phyloP scores from a whole-genome alignment of 2,329 filamentous ascomycete genomes.

The Sarocladium strictum region DNA sequence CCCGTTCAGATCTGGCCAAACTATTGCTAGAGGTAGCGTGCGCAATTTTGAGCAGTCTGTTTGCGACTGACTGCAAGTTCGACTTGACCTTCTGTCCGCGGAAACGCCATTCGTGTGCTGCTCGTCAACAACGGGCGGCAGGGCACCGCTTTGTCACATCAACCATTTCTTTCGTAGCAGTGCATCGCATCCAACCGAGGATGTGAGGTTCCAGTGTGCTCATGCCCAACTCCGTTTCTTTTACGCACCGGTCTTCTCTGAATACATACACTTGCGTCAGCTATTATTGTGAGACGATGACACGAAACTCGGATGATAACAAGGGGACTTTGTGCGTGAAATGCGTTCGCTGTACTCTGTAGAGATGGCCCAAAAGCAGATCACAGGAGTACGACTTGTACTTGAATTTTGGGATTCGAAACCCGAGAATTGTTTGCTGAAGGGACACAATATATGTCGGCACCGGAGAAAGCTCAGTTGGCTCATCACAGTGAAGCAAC shows the following conservation, averaged over 20 bases:
- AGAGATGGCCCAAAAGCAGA: no score
- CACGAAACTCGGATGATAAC: neutral
- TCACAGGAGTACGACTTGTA: no score
- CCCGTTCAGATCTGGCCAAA: slow-evolving; percentile 38
- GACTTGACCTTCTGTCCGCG: slow-evolving; percentile 21
- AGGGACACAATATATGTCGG: no score
- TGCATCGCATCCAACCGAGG: neutral
- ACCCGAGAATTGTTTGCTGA: no score
- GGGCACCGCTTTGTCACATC: slow-evolving; percentile 32
- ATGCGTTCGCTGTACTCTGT: no score
- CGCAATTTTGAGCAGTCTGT: slow-evolving; percentile 36
- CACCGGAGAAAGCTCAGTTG: no score
- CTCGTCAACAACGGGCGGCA: slow-evolving; percentile 30
- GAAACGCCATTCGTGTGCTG: slow-evolving; percentile 28
- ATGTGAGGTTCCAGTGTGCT: neutral
- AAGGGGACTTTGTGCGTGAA: neutral
- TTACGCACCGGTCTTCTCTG: neutral
- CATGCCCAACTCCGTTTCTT: no score
- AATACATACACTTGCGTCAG: neutral
- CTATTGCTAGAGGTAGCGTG: slow-evolving; percentile 37
- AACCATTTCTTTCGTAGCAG: slow-evolving; percentile 25
- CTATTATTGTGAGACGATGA: neutral
- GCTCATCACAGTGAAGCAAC: no score
- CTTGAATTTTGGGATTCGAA: no score
- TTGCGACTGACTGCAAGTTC: slow-evolving; percentile 22